A percentile compares a stretch with the other conserved stretches of the same genome.
Conservation (phyloP, 1,139 yeast species). For the Magnusiomyces tetraspermus region DNA sequence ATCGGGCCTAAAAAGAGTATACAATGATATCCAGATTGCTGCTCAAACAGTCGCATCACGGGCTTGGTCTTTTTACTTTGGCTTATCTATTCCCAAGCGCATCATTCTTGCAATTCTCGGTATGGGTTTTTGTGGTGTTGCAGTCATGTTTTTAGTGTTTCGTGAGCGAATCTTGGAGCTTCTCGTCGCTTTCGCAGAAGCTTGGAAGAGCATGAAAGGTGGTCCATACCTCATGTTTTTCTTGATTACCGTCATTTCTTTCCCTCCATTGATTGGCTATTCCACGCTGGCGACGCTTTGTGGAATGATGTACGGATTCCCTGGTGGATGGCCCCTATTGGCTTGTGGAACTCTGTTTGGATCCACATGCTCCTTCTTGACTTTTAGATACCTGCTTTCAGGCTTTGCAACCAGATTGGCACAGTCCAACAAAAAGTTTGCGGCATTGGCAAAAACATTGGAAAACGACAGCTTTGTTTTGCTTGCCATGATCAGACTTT, state of each 20-base stretch:
- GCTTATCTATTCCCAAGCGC: slow-evolving; percentile 13
- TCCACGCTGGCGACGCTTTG: slow-evolving; percentile 56
- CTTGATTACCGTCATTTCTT: slow-evolving; percentile 44
- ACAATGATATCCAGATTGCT: not conserved
- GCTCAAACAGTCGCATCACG: not conserved
- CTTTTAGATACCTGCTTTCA: slow-evolving; percentile 53
- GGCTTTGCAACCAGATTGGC: slow-evolving; percentile 50
- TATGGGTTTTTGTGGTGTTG: not conserved
- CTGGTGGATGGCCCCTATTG: slow-evolving; percentile 68
- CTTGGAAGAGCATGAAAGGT: slow-evolving; percentile 37
- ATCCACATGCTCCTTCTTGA: slow-evolving; percentile 58
- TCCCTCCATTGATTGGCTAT: slow-evolving; percentile 88
- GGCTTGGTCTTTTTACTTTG: slow-evolving; percentile 8
- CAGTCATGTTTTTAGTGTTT: slow-evolving; percentile 35
- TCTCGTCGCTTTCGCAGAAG: slow-evolving; percentile 40
- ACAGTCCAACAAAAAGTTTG: slow-evolving; percentile 48
- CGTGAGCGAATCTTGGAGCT: slow-evolving; percentile 40
- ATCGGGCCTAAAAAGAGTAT: not conserved
- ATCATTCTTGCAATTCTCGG: slow-evolving; percentile 8
- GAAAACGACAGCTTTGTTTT: slow-evolving; percentile 58
- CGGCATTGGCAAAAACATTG: slow-evolving; percentile 67
- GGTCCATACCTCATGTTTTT: slow-evolving; percentile 50
- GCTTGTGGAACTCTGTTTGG: slow-evolving; percentile 65
- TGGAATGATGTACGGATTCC: slow-evolving; percentile 81
- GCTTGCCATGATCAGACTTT: slow-evolving; percentile 62